Conservation (phyloP, 164 flowering plant species). For the Kingdonia uniflora region DNA sequence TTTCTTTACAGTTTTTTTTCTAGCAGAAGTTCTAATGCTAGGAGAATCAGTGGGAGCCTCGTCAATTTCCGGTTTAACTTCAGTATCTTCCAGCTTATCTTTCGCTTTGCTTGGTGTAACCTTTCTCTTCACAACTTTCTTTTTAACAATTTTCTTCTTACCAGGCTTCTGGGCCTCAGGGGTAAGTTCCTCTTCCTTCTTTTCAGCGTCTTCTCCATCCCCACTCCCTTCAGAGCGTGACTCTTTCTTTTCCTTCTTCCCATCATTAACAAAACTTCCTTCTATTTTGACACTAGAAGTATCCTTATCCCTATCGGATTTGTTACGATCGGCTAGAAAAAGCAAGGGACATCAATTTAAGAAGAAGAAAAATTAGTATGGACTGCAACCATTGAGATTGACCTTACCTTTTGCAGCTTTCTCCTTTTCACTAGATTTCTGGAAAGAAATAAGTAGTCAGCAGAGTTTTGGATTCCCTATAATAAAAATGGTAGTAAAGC, state of each 20-base stretch:
- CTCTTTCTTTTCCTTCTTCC: conserved; percentile 11
- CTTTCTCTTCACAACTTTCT: conserved; percentile 50
- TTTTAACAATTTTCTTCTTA: conserved; percentile 61
- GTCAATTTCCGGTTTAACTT: conserved; percentile 21
- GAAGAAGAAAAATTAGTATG: too few species aligned
- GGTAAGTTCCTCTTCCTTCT: conserved; percentile 23
- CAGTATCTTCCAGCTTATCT: conserved; percentile 27
- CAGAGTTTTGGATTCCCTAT: too few species aligned
- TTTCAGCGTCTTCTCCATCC: conserved; percentile 16
- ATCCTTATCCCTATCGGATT: conserved; percentile 21
- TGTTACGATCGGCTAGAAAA: not conserved
- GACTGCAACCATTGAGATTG: too few species aligned
- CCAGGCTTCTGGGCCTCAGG: conserved; percentile 27
- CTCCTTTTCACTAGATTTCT: conserved; percentile 46
- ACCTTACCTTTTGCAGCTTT: conserved; percentile 36
- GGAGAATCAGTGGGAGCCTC: conserved; percentile 25
- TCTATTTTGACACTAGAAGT: conserved; percentile 16
- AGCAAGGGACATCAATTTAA: too few species aligned
- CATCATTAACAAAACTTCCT: conserved; percentile 16
- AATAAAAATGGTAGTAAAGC: not conserved
- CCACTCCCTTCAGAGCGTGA: conserved; percentile 10
- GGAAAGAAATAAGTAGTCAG: conserved; percentile 8
- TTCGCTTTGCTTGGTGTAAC: conserved; percentile 20
- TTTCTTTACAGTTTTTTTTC: conserved; percentile 33
- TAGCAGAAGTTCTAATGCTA: conserved; percentile 17